A percentile compares a stretch with the other conserved stretches of the same genome.
Evolutionary conservation across 345 rosid species (phyloP).

Genomic region (Excoecaria cochinchinensis): DNA sequence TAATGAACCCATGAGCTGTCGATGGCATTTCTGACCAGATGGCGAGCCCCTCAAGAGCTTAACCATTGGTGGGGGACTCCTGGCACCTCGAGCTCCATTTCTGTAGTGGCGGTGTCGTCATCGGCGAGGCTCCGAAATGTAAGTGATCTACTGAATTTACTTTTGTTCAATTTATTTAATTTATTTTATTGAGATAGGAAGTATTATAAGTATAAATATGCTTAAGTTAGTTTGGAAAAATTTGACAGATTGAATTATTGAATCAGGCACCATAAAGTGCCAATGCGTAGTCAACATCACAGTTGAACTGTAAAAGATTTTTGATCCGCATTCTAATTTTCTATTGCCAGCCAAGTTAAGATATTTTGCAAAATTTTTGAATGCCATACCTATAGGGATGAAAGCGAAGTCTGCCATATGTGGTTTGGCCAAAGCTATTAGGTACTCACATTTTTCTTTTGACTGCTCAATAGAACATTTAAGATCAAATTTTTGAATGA

Average conservation of each 20-base stretch:
- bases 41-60: too few relatives aligned
- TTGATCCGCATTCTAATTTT: not conserved
- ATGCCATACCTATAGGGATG: slow-evolving; percentile 67
- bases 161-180: too few relatives aligned
- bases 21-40: too few relatives aligned
- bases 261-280: not conserved
- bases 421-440: slow-evolving; percentile 39
- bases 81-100: too few relatives aligned
- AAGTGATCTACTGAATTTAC: too few relatives aligned
- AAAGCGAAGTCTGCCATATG: slow-evolving; percentile 57
- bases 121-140: too few relatives aligned
- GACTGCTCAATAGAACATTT: slow-evolving; percentile 31
- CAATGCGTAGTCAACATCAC: not conserved
- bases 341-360: not conserved
- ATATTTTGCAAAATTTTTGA: not conserved
- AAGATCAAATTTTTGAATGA: not conserved
- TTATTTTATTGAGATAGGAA: too few relatives aligned
- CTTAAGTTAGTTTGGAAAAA: too few relatives aligned
- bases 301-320: not conserved
- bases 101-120: too few relatives aligned
- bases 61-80: too few relatives aligned
- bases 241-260: not conserved
- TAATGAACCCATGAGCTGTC: too few relatives aligned
- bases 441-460: slow-evolving; percentile 45
- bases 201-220: too few relatives aligned